Conservation (phyloP, 2,329 filamentous ascomycete species). For the Verticillium nubilum region DNA sequence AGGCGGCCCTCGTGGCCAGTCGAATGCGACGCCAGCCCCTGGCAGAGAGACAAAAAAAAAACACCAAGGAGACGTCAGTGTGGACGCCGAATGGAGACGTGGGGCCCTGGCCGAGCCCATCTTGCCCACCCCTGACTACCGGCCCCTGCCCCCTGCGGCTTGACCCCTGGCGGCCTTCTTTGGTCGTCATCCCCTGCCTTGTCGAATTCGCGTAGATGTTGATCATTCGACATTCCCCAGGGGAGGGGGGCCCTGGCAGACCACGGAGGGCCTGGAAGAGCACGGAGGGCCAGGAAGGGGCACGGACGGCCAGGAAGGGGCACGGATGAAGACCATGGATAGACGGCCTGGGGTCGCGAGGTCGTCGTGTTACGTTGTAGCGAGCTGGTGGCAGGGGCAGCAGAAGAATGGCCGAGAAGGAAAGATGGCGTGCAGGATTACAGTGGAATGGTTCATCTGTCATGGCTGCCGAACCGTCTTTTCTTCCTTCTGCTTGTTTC, state of each 20-base stretch:
- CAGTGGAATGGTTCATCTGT: background rate
- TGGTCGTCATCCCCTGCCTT: background rate
- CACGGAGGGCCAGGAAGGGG: background rate
- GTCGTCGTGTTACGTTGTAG: background rate
- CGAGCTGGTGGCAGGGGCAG: background rate
- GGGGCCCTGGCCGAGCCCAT: background rate
- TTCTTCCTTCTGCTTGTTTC: background rate
- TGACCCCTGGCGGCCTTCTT: background rate
- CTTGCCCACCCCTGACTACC: background rate
- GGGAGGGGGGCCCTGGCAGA: background rate
- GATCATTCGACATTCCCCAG: background rate
- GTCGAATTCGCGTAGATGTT: background rate
- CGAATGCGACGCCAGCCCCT: background rate
- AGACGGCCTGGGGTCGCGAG: background rate
- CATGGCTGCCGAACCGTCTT: background rate
- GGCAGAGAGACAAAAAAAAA: background rate
- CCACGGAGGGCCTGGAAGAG: background rate
- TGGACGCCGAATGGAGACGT: background rate
- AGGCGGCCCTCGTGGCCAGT: background rate
- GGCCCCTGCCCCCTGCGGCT: background rate
- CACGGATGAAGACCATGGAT: background rate
- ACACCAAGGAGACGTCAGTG: background rate
- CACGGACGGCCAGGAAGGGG: background rate
- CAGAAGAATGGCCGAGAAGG: background rate
- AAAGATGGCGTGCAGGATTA: background rate